Evolutionary conservation across 345 rosid species (phyloP).

Genomic region (Pistacia integerrima): DNA sequence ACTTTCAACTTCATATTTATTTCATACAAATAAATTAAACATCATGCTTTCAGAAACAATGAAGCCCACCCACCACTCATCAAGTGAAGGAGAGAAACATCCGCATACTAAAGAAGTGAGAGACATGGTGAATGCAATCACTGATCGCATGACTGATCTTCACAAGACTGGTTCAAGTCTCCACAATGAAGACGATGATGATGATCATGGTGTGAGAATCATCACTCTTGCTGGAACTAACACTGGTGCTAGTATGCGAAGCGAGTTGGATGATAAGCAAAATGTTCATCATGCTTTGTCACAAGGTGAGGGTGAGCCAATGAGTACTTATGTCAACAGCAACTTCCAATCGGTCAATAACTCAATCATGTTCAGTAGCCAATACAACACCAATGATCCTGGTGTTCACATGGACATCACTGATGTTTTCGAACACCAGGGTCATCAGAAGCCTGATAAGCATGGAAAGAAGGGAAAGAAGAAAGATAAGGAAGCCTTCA

Average conservation of each 20-base stretch:
- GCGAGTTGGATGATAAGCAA: conserved; percentile 53
- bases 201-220: conserved; percentile 45
- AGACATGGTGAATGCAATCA: conserved; percentile 56
- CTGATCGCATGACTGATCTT: conserved; percentile 32
- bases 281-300: conserved; percentile 4
- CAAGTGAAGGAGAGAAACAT: conserved; percentile 27
- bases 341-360: conserved; percentile 91
- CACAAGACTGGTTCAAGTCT: conserved; percentile 49
- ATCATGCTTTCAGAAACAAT: conserved; percentile 40
- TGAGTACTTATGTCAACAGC: conserved; percentile 77
- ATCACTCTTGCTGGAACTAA: conserved; percentile 84
- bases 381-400: conserved; percentile 75
- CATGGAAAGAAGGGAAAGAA: conserved; percentile 28
- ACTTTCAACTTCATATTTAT: not conserved
- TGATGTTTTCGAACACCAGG: conserved; percentile 32
- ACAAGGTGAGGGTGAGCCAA: conserved; percentile 39
- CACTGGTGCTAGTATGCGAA: conserved; percentile 71
- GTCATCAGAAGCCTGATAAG: conserved; percentile 25
- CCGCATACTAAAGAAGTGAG: conserved; percentile 34
- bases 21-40: not conserved
- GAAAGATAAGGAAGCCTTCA: conserved; percentile 29
- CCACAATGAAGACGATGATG: conserved; percentile 32
- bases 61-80: conserved; percentile 20
- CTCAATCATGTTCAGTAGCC: conserved; percentile 74
- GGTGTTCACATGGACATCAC: conserved; percentile 84